A percentile compares a stretch with the other conserved stretches of the same genome.
Conservation (phyloP, 2,329 filamentous ascomycete genomes). For the Pseudocercospora fijiensis region DNA sequence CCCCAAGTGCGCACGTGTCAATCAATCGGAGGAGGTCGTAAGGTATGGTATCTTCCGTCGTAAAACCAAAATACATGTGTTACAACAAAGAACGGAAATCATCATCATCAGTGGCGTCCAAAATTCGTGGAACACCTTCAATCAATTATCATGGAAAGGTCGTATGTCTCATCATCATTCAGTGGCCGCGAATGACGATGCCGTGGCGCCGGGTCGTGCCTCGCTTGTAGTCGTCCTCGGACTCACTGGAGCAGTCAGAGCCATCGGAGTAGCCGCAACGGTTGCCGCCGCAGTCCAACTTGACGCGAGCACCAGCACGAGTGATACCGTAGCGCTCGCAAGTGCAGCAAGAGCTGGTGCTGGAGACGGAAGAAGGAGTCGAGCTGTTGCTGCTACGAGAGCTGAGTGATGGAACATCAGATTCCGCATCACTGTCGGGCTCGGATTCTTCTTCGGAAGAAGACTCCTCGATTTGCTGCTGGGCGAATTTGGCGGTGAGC, state of each 20-base stretch:
- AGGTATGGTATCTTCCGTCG: slow-evolving; percentile 5
- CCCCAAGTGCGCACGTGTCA: slow-evolving; percentile 2
- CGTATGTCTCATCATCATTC: slow-evolving; percentile 9
- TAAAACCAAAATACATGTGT: slow-evolving; percentile 19
- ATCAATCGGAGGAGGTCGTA: no score
- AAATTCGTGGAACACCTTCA: slow-evolving; percentile 5
- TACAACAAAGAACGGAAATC: slow-evolving; percentile 8
- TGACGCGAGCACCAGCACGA: slow-evolving; percentile 82
- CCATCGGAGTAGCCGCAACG: slow-evolving; percentile 78
- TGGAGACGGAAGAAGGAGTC: slow-evolving; percentile 55
- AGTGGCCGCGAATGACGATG: slow-evolving; percentile 42
- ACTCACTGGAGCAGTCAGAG: slow-evolving; percentile 67
- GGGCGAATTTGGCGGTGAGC: slow-evolving; percentile 63
- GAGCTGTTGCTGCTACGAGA: slow-evolving; percentile 72
- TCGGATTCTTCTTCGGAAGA: slow-evolving; percentile 65
- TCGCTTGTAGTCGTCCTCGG: slow-evolving; percentile 50
- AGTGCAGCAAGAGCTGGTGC: slow-evolving; percentile 65
- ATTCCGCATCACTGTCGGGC: slow-evolving; percentile 40
- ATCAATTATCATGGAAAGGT: slow-evolving; percentile 1
- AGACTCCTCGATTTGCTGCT: slow-evolving; percentile 58
- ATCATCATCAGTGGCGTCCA: slow-evolving; percentile 4
- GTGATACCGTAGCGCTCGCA: slow-evolving; percentile 98
- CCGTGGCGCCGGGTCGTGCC: slow-evolving; percentile 48
- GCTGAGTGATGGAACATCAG: slow-evolving; percentile 55
- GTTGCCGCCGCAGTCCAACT: slow-evolving; percentile 89